Conservation (phyloP, 1,284 basidiomycete genomes). For the Puccinia brachypodii region DNA sequence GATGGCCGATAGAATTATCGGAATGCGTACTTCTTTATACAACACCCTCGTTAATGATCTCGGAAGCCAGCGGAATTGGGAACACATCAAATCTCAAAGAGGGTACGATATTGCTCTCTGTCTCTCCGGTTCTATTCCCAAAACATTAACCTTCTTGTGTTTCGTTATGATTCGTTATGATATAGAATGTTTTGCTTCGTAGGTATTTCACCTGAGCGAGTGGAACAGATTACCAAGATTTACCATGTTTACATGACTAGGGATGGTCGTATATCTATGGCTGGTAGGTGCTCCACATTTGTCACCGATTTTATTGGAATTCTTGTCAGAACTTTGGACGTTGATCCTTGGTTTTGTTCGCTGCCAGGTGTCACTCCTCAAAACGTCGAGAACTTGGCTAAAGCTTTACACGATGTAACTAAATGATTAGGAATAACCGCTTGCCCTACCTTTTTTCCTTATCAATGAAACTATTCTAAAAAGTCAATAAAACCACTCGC, state of each 20-base stretch:
- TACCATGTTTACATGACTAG: constrained; percentile 83
- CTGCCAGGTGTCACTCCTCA: constrained; percentile 43
- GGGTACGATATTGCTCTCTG: background rate
- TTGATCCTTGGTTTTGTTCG: background rate
- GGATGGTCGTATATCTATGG: constrained; percentile 57
- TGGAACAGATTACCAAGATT: constrained; percentile 70
- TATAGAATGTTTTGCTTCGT: constrained; percentile 70
- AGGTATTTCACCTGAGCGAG: constrained; percentile 70
- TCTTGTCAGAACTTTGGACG: background rate
- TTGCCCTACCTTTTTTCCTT: background rate
- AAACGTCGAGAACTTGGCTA: constrained; percentile 47
- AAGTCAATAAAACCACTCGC: background rate
- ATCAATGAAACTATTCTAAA: background rate
- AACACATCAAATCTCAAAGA: constrained; percentile 70
- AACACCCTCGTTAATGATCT: constrained; percentile 75
- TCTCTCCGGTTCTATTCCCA: background rate
- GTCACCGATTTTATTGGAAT: too few relatives aligned
- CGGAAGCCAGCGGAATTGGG: constrained; percentile 81
- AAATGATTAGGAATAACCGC: background rate
- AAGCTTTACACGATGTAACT: constrained; percentile 46
- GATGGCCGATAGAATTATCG: constrained; percentile 88
- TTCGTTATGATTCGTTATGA: background rate
- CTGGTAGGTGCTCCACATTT: constrained; percentile 22
- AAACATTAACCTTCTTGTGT: background rate
- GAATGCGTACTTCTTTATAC: constrained; percentile 79